Evolutionary conservation across 768 basidiomycete species (phyloP), one percentile per base, ranked within the genome.

Genomic region (Candolleomyces eurysporus): DNA sequence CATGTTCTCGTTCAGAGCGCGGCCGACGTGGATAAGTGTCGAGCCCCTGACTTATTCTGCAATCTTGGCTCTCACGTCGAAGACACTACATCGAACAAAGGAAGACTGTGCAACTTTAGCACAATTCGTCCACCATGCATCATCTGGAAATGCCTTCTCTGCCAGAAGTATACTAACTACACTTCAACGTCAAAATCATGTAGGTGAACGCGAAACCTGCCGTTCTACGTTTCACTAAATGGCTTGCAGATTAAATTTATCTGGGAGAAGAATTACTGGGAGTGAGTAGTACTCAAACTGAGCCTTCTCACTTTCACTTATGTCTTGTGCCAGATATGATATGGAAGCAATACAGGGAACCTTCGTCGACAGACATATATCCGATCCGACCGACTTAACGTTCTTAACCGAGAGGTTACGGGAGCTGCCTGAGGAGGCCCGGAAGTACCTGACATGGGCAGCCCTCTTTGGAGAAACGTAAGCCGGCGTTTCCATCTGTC

Each of bases 391-490:
- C 13, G 87, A 90, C 69, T 73, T 87, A 19, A 79, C 80, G 22
- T 90, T 87, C 69, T 75, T 90, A 52, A 78, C 81, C 45, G 75
- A 81, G 16, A 86, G 86, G 60, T 75, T 90, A 69, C 76, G 79
- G 59, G 82, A 85, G 66, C 77, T 90, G 19, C 82, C 85, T 2
- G 81, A 83, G 32, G 88, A 89, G 62, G 87, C 87, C 1, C 76
- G 78, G 62, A 89, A 84, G 62, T 90, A 86, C 67, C 75, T 91
- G 16, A 73, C 82, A 43, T 90, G 89, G 89, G 89, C 88, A 16
- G 84, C 85, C 8, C 83, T 89, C 68, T 89, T 90, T 64, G 90
- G 89, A 4, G 82, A 88, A 65, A 87, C 85, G 86, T 88, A 19
- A 53, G 5, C 39, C 36, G 11, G 36, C 36, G 36, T 8, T 36